Percentiles rank a stretch among this genome's conserved stretches.
Evolutionary conservation across 129 eudicot species (phyloP).

Genomic region (Calendula officinalis): DNA sequence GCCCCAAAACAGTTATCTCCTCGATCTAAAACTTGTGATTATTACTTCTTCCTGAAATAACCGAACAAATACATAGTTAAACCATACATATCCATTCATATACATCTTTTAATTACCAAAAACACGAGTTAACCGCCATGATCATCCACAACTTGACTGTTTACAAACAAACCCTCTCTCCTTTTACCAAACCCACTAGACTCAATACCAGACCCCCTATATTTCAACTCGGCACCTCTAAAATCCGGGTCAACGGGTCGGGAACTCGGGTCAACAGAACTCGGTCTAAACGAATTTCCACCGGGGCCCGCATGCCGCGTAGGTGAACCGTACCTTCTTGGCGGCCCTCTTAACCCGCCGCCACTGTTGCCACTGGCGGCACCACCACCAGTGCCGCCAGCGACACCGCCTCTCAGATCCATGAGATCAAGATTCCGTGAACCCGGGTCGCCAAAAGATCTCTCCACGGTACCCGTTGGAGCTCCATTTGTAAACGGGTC

Average conservation of each 20-base stretch:
- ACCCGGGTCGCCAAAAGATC: conserved; percentile 58
- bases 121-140: conserved; percentile 40
- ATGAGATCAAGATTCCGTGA: conserved; percentile 53
- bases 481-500: conserved; percentile 76
- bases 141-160: conserved; percentile 69
- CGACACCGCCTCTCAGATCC: conserved; percentile 61
- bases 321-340: conserved; percentile 81
- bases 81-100: conserved; percentile 32
- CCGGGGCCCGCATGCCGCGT: conserved; percentile 48
- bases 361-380: conserved; percentile 42
- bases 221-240: conserved; percentile 71
- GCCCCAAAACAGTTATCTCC: not conserved
- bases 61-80: conserved; percentile 32
- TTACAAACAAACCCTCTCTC: conserved; percentile 67
- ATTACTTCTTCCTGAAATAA: conserved; percentile 28
- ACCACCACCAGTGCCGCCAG: conserved; percentile 35
- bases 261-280: conserved; percentile 43
- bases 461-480: conserved; percentile 55
- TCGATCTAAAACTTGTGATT: conserved; percentile 26
- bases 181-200: conserved; percentile 57
- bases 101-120: conserved; percentile 25
- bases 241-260: conserved; percentile 69
- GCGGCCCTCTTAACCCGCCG: conserved; percentile 63
- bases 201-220: conserved; percentile 69
- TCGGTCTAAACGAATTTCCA: conserved; percentile 54